Conservation (phyloP, 2,329 filamentous ascomycete genomes). For the Colletotrichum sp. region DNA sequence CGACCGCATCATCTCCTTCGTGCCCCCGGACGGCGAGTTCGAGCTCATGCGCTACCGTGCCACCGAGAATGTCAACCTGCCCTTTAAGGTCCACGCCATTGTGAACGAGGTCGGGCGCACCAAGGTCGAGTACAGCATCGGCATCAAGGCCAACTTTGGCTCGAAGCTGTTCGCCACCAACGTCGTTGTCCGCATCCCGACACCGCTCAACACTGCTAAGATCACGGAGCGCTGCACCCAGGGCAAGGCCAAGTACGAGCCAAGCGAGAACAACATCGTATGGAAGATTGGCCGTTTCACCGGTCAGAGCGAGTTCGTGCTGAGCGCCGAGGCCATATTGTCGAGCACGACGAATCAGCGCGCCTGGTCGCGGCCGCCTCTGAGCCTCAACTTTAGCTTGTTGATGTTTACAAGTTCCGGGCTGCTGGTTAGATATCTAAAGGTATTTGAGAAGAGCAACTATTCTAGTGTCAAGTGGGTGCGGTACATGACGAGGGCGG, state of each 20-base stretch:
- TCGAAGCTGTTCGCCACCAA: constrained; percentile 97
- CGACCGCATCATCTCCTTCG: constrained; percentile 95
- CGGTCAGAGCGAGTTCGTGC: constrained; percentile 94
- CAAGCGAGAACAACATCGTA: constrained; percentile 95
- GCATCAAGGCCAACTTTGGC: constrained; percentile 96
- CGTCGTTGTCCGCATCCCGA: constrained; percentile 91
- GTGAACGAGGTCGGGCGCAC: constrained; percentile 97
- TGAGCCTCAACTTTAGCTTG: constrained; percentile 90
- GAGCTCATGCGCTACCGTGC: constrained; percentile 98
- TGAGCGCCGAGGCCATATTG: constrained; percentile 90
- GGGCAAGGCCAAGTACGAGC: constrained; percentile 98
- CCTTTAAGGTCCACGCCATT: constrained; percentile 98
- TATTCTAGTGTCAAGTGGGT: constrained; percentile 99
- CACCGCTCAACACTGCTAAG: constrained; percentile 92
- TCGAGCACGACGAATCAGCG: constrained; percentile 99
- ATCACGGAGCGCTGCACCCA: constrained; percentile 93
- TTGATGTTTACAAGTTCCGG: constrained; percentile 99
- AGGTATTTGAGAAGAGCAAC: constrained; percentile 99
- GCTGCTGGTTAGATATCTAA: constrained; percentile 89
- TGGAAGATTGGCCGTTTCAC: constrained; percentile 99
- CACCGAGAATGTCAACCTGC: constrained; percentile 97
- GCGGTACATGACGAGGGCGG: constrained; percentile 96
- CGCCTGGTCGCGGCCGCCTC: constrained; percentile 90
- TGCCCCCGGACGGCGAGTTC: constrained; percentile 96
- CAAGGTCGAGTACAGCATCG: constrained; percentile 98